A percentile compares a stretch with the other conserved stretches of the same genome.
phyloP scores from a whole-genome alignment of 768 basidiomycete species.

The Boletus sp. region DNA sequence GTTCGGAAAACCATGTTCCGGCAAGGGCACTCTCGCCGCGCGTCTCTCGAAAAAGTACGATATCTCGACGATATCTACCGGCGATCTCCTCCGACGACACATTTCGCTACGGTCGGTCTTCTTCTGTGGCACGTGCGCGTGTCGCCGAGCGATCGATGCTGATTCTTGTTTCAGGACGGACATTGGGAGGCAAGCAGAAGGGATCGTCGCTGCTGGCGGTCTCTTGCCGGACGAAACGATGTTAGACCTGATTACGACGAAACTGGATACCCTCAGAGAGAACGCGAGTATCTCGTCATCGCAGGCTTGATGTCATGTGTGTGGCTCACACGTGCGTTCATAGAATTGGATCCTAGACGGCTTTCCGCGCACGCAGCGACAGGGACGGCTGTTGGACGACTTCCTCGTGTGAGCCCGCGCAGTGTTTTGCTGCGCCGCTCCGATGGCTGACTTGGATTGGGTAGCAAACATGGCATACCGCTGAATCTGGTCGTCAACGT shows the following conservation, averaged over 20 bases:
- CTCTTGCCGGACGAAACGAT: slow-evolving; percentile 77
- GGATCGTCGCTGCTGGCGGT: slow-evolving; percentile 72
- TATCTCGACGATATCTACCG: slow-evolving; percentile 72
- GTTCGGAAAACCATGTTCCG: slow-evolving; percentile 63
- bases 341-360: slow-evolving; percentile 92
- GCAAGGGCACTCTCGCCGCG: slow-evolving; percentile 78
- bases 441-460: neutral
- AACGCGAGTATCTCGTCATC: slow-evolving; percentile 43
- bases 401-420: slow-evolving; percentile 56
- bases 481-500: slow-evolving; percentile 80
- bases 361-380: slow-evolving; percentile 83
- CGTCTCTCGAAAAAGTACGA: slow-evolving; percentile 74
- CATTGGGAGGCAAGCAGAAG: slow-evolving; percentile 72
- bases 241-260: slow-evolving; percentile 69
- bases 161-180: slow-evolving; percentile 46
- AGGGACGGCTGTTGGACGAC: slow-evolving; percentile 71
- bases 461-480: slow-evolving; percentile 59
- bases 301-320: neutral
- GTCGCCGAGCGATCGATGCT: neutral
- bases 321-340: slow-evolving; percentile 8
- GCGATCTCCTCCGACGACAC: slow-evolving; percentile 81
- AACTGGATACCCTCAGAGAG: slow-evolving; percentile 61
- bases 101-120: slow-evolving; percentile 57
- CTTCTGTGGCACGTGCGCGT: neutral
- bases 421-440: neutral